Percentiles rank a stretch among this genome's conserved stretches.
phyloP scores from a whole-genome alignment of 768 basidiomycete species.

The Leccinum boreale region DNA sequence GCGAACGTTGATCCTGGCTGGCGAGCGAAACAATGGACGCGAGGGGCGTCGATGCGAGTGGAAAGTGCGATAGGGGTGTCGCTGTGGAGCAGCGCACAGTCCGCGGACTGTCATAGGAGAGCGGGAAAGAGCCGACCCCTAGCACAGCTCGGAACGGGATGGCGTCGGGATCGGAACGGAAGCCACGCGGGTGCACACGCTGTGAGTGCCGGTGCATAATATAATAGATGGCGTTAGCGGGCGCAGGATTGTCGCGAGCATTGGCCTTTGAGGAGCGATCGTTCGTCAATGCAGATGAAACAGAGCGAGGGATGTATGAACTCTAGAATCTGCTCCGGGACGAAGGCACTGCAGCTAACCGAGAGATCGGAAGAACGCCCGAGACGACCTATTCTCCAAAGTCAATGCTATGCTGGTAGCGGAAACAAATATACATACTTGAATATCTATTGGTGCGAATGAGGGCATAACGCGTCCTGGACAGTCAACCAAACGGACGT shows the following conservation, averaged over 20 bases:
- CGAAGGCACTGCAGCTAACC: slow-evolving; percentile 44
- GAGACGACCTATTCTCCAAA: slow-evolving; percentile 52
- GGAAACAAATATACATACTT: slow-evolving; percentile 40
- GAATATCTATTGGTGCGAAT: slow-evolving; percentile 76
- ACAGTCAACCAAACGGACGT: slow-evolving; percentile 90
- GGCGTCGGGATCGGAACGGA: too few relatives aligned
- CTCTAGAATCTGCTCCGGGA: slow-evolving; percentile 63
- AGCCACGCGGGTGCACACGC: too few relatives aligned
- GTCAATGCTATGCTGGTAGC: neutral
- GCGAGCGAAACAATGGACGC: too few relatives aligned
- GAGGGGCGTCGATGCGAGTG: too few relatives aligned
- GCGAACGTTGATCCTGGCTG: too few relatives aligned
- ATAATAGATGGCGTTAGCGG: neutral
- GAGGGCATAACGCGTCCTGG: slow-evolving; percentile 93
- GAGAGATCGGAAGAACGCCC: slow-evolving; percentile 76
- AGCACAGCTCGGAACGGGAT: too few relatives aligned
- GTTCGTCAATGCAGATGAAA: slow-evolving; percentile 10
- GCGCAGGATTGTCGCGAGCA: neutral
- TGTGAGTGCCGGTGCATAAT: too few relatives aligned
- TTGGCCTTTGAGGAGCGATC: neutral
- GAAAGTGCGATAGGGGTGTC: too few relatives aligned
- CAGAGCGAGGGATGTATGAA: slow-evolving; percentile 49
- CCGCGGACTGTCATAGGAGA: too few relatives aligned
- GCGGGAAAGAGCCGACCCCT: too few relatives aligned
- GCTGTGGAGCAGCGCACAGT: too few relatives aligned